Evolutionary conservation across 192 early-diverging fungal species (phyloP), one percentile per base, ranked within the genome.

Genomic region (Endogone sp.): DNA sequence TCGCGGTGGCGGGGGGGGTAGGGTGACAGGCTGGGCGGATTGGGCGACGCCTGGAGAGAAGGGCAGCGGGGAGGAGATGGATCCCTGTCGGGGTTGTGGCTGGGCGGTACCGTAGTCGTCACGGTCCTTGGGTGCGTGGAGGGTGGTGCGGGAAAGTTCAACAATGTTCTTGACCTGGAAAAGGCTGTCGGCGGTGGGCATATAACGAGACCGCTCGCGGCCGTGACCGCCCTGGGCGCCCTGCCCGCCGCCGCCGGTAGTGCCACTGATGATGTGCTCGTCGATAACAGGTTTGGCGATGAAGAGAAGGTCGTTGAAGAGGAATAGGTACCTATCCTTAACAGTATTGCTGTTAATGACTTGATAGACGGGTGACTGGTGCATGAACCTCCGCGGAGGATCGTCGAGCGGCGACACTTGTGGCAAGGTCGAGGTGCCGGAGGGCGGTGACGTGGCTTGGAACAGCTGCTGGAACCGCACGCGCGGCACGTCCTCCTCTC

Each of bases 241-340:
- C 67, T 37, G 20, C 21, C 56, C 60, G 13, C 49, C 67, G 58
- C 61, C 30, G 59, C 60, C 68, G n/a, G 4, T 57, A 16, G 37
- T 63, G 23, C 61, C 60, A 20, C 64, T 56, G 64, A 79, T 79
- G 26, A 74, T 79, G 24, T 66, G 71, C 29, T 85, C 84, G 20
- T 83, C 82, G 62, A 79, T 75, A 54, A 88, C 77, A 3, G 82
- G 84, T 65, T 90, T 90, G 32, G 88, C 84, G 28, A 90, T 90
- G 31, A 90, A 63, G 49, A 90, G 23, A 1, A 90, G 70, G 58
- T 90, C 88, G 37, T 68, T 85, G 49, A 90, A 90, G 0, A 90
- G 71, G 68, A 90, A 90, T 3, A 90, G 74, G 63, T 87, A 89
- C 3, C 88, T 76, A 44, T 90, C 86, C 64, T 90, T 90, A 64